phyloP scores from a whole-genome alignment of 2,329 filamentous ascomycete genomes.

The Helicocarpus griseus region DNA sequence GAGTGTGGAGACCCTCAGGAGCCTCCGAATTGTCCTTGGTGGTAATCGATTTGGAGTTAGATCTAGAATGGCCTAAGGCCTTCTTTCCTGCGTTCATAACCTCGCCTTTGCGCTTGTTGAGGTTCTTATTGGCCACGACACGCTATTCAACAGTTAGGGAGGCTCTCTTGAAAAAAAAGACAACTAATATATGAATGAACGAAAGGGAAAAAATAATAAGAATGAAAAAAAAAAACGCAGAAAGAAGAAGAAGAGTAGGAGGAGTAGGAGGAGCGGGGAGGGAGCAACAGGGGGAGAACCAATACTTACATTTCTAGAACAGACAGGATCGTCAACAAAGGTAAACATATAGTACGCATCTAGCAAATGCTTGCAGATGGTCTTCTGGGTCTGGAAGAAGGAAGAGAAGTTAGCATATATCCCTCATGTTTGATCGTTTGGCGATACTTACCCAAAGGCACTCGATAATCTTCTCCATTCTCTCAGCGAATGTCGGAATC shows the following conservation, averaged over 20 bases:
- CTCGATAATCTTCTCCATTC: constrained; percentile 15
- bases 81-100: constrained; percentile 25
- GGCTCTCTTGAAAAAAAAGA: background rate
- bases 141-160: constrained; percentile 14
- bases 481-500: constrained; percentile 8
- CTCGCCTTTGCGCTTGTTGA: constrained; percentile 25
- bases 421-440: background rate
- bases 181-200: too few species aligned
- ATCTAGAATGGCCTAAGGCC: constrained; percentile 10
- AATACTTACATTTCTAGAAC: constrained; percentile 14
- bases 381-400: constrained; percentile 22
- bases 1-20: background rate
- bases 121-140: constrained; percentile 23
- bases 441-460: constrained; percentile 11
- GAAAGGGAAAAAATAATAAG: too few species aligned
- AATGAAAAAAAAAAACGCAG: too few species aligned
- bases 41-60: background rate
- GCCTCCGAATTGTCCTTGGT: background rate
- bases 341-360: constrained; percentile 23
- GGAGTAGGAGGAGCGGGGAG: too few species aligned
- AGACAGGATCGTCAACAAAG: constrained; percentile 29
- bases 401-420: constrained; percentile 1
- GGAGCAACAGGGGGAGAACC: too few species aligned
- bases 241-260: too few species aligned
- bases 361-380: constrained; percentile 31